phyloP scores from a whole-genome alignment of 306 rosid genomes.

The Citrullus mucosospermus region DNA sequence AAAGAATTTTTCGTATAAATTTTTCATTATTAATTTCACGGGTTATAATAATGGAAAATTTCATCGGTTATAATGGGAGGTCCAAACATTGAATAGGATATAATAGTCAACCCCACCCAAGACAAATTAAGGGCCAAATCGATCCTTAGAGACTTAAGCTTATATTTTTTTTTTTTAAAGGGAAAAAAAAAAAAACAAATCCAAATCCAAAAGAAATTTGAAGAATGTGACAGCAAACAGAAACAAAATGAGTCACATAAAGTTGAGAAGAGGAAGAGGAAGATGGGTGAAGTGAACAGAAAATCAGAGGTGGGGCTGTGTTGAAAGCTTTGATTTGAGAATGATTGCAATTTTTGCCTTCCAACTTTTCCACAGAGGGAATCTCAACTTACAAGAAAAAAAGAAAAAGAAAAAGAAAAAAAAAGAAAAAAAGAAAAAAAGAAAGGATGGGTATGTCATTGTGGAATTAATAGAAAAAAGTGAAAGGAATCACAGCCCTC shows the following conservation, averaged over 20 bases:
- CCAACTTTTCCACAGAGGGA: neutral
- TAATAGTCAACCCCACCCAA: too few relatives aligned
- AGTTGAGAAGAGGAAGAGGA: neutral
- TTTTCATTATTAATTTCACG: too few relatives aligned
- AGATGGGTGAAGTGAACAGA: neutral
- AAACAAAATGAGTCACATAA: constrained; percentile 3
- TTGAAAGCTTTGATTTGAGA: neutral
- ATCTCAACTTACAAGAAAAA: neutral
- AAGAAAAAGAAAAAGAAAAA: neutral
- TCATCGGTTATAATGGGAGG: too few relatives aligned
- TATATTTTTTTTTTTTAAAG: too few relatives aligned
- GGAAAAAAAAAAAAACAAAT: too few relatives aligned
- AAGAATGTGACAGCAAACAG: neutral
- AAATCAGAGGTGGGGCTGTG: neutral
- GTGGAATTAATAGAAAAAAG: neutral
- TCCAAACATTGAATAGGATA: too few relatives aligned
- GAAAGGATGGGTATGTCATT: neutral
- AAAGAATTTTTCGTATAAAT: too few relatives aligned
- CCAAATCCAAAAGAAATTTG: too few relatives aligned
- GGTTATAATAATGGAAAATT: too few relatives aligned
- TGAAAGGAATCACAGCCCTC: neutral
- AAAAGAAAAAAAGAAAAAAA: neutral
- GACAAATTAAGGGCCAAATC: too few relatives aligned
- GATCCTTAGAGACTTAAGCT: too few relatives aligned
- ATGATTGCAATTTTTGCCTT: neutral